phyloP scores from a whole-genome alignment of 352 stramenopile species.

The Globisporangium camurandrum region DNA sequence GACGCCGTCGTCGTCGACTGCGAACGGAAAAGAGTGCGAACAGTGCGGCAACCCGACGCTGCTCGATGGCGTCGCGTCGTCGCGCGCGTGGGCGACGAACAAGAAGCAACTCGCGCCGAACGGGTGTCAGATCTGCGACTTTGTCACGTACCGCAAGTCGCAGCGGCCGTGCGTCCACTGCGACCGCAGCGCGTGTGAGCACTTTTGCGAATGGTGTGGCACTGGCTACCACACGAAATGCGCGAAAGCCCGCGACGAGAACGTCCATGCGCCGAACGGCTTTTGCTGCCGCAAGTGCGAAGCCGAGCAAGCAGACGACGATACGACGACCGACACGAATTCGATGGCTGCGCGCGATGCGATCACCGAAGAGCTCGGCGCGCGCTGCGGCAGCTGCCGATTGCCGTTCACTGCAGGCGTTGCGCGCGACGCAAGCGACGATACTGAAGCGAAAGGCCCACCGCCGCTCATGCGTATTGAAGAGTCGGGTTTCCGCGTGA shows the following conservation, averaged over 20 bases:
- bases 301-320: conserved; percentile 54
- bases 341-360: conserved; percentile 24
- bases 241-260: conserved; percentile 37
- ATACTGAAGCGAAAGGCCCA: not conserved
- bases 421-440: conserved; percentile 15
- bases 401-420: conserved; percentile 38
- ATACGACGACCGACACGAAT: conserved; percentile 15
- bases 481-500: conserved; percentile 59
- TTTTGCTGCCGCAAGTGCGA: conserved; percentile 77
- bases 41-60: conserved; percentile 29
- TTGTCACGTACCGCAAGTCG: conserved; percentile 59
- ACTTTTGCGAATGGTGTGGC: conserved; percentile 84
- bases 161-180: conserved; percentile 66
- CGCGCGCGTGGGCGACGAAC: conserved; percentile 27
- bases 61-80: conserved; percentile 24
- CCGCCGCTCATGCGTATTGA: conserved; percentile 11
- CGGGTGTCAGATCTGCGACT: conserved; percentile 79
- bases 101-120: conserved; percentile 44
- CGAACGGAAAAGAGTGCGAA: conserved; percentile 36
- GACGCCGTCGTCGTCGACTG: conserved; percentile 11
- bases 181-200: conserved; percentile 45
- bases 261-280: conserved; percentile 40
- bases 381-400: conserved; percentile 56
- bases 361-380: conserved; percentile 45
- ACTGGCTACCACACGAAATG: conserved; percentile 75